Evolutionary conservation across 352 stramenopile genomes (phyloP).

Genomic region (Phytophthora tentaculata): DNA sequence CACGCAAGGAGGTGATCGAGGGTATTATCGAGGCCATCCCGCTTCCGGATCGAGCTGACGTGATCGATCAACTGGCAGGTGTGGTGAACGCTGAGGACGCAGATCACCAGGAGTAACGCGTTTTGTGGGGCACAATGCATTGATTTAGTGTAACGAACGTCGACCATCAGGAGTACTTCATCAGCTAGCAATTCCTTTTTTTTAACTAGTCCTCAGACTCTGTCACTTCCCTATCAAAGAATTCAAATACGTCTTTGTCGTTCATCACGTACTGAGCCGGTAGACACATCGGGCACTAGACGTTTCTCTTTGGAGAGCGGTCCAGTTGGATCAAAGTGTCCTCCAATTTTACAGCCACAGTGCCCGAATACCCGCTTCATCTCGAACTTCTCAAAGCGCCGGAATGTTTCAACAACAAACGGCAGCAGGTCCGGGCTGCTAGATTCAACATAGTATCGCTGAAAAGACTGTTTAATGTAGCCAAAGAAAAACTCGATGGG

Average conservation of each 20-base stretch:
- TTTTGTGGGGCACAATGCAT: no score
- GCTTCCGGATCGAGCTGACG: background rate
- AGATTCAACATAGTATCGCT: background rate
- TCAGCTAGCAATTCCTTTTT: no score
- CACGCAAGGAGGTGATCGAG: conserved; percentile 3
- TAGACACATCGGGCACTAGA: background rate
- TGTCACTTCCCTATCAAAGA: background rate
- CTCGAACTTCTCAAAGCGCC: background rate
- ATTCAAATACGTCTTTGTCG: background rate
- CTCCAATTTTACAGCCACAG: conserved; percentile 8
- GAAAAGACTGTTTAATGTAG: no score
- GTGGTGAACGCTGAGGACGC: conserved; percentile 2
- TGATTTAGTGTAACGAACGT: no score
- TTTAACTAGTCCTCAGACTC: background rate
- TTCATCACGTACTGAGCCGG: background rate
- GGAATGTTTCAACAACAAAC: no score
- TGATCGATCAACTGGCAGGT: conserved; percentile 1
- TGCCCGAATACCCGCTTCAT: conserved; percentile 6
- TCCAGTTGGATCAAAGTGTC: conserved; percentile 3
- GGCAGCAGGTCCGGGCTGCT: background rate
- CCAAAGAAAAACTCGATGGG: no score
- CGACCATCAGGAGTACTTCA: background rate
- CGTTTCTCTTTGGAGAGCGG: background rate
- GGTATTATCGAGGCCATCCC: background rate
- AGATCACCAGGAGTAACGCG: conserved; percentile 2